Percentiles rank a stretch among this genome's conserved stretches.
phyloP scores from a whole-genome alignment of 306 rosid genomes.

The Dalbergia oliveri region DNA sequence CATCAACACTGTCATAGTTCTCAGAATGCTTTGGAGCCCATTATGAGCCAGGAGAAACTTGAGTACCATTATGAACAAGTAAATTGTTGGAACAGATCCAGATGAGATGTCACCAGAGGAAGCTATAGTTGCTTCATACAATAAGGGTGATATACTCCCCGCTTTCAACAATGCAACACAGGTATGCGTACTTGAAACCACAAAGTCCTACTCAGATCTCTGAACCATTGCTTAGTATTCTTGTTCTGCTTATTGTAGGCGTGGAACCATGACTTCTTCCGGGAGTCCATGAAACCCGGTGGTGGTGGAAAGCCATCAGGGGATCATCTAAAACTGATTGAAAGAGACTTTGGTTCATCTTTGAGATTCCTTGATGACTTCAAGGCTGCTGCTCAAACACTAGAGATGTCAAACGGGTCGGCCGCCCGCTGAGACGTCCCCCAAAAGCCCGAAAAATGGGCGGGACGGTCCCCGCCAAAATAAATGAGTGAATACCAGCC shows the following conservation, averaged over 20 bases:
- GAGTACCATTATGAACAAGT: slow-evolving; percentile 88
- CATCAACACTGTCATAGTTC: background rate
- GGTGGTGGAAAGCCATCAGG: slow-evolving; percentile 89
- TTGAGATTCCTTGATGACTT: slow-evolving; percentile 67
- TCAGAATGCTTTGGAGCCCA: slow-evolving; percentile 91
- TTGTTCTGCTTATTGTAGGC: slow-evolving; percentile 51
- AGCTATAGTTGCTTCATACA: slow-evolving; percentile 61
- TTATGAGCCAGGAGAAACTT: slow-evolving; percentile 80
- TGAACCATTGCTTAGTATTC: slow-evolving; percentile 8
- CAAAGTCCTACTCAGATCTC: background rate
- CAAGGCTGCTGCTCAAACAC: slow-evolving; percentile 75
- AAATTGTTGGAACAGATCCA: slow-evolving; percentile 83
- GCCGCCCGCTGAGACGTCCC: no score
- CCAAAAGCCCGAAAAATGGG: no score
- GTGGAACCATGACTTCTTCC: slow-evolving; percentile 96
- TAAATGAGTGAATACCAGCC: no score
- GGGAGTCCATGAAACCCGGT: slow-evolving; percentile 94
- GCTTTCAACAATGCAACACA: slow-evolving; percentile 92
- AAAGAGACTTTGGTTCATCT: slow-evolving; percentile 88
- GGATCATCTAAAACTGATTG: slow-evolving; percentile 80
- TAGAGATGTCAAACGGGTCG: no score
- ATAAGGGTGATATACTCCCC: slow-evolving; percentile 84
- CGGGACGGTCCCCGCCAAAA: no score
- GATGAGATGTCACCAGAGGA: slow-evolving; percentile 69
- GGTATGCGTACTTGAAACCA: slow-evolving; percentile 50